phyloP scores from a whole-genome alignment of 2,329 filamentous ascomycete genomes.

The Colletotrichum lindemuthianum region DNA sequence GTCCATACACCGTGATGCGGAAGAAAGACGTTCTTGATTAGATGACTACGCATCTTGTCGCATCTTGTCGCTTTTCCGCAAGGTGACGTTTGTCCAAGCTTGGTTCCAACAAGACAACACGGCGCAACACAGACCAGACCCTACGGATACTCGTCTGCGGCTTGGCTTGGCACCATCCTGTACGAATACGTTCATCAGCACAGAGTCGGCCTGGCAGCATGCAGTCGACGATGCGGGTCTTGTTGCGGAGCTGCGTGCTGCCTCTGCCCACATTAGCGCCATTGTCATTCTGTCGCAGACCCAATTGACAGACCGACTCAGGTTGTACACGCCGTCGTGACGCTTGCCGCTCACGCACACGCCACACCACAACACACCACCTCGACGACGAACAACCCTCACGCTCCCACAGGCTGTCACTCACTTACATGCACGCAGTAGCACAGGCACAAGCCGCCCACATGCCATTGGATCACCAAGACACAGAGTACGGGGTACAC shows the following conservation, averaged over 20 bases:
- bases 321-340: slow-evolving; percentile 19
- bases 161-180: neutral
- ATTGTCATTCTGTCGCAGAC: slow-evolving; percentile 16
- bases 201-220: too few species aligned
- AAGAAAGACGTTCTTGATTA: too few species aligned
- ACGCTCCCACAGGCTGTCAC: too few species aligned
- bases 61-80: neutral
- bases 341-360: slow-evolving; percentile 22
- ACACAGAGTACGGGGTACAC: too few species aligned
- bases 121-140: slow-evolving; percentile 9
- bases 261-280: slow-evolving; percentile 34
- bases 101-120: neutral
- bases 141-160: slow-evolving; percentile 26
- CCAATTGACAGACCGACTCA: slow-evolving; percentile 25
- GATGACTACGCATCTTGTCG: neutral
- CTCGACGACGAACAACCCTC: too few species aligned
- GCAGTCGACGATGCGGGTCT: too few species aligned
- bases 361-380: neutral
- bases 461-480: slow-evolving; percentile 9
- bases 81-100: slow-evolving; percentile 27
- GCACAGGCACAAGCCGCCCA: neutral
- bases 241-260: slow-evolving; percentile 19
- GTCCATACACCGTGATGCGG: too few species aligned
- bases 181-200: too few species aligned
- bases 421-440: slow-evolving; percentile 1